Evolutionary conservation across 2,329 filamentous ascomycete genomes (phyloP).

Genomic region (Colletotrichum godetiae): DNA sequence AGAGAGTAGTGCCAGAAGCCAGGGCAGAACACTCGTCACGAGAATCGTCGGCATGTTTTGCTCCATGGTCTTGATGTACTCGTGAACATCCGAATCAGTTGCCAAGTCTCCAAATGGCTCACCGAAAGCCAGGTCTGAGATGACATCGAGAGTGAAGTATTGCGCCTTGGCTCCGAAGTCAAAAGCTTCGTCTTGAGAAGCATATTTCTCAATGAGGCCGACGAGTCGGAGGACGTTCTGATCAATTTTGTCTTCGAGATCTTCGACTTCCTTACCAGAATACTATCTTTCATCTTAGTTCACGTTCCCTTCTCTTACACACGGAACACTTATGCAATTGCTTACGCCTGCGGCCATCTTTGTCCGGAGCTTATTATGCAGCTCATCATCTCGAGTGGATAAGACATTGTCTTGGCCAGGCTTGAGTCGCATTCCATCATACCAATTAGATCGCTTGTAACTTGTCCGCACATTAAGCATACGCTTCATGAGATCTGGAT

Average conservation of each 20-base stretch:
- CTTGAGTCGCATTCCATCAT: constrained; percentile 62
- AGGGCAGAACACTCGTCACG: constrained; percentile 54
- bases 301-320: no score
- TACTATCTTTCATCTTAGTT: constrained; percentile 44
- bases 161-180: constrained; percentile 60
- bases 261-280: constrained; percentile 63
- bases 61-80: constrained; percentile 57
- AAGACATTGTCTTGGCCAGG: constrained; percentile 66
- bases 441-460: constrained; percentile 55
- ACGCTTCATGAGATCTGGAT: constrained; percentile 50
- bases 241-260: constrained; percentile 61
- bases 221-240: constrained; percentile 57
- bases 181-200: constrained; percentile 52
- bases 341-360: constrained; percentile 63
- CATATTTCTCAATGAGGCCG: constrained; percentile 55
- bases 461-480: constrained; percentile 50
- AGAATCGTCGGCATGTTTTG: constrained; percentile 57
- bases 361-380: constrained; percentile 53
- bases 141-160: constrained; percentile 66
- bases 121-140: constrained; percentile 63
- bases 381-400: constrained; percentile 58
- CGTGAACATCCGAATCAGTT: constrained; percentile 57
- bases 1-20: constrained; percentile 52
- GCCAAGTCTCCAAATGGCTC: constrained; percentile 58
- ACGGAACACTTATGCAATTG: not conserved